Evolutionary conservation across 1,139 yeast species (phyloP).

Genomic region (Zygosaccharomyces sapae): DNA sequence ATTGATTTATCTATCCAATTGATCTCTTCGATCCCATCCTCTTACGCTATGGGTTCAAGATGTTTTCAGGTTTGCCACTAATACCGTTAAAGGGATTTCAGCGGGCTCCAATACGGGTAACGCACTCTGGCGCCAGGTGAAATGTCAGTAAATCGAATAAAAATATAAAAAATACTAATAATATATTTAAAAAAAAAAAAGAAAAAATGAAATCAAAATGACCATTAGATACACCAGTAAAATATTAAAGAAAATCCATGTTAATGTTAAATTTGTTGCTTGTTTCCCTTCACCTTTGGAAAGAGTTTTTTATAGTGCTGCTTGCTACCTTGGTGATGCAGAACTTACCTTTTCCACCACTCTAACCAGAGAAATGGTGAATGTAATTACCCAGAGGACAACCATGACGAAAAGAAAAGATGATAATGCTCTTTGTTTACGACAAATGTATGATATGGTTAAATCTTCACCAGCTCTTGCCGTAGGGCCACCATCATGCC

Average conservation of each 20-base stretch:
- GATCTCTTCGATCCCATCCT: neutral
- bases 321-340: slow-evolving; percentile 18
- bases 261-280: too few relatives aligned
- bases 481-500: slow-evolving; percentile 30
- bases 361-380: slow-evolving; percentile 77
- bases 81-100: slow-evolving; percentile 5
- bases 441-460: slow-evolving; percentile 50
- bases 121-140: neutral
- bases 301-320: too few relatives aligned
- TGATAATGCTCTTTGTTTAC: slow-evolving; percentile 74
- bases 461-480: slow-evolving; percentile 31
- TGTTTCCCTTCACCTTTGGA: too few relatives aligned
- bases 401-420: slow-evolving; percentile 72
- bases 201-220: neutral
- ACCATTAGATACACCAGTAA: neutral
- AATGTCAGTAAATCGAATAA: slow-evolving; percentile 2
- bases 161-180: neutral
- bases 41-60: neutral
- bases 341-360: slow-evolving; percentile 67
- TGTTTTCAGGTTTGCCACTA: slow-evolving; percentile 6
- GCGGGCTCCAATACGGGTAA: slow-evolving; percentile 2
- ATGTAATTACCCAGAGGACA: slow-evolving; percentile 79
- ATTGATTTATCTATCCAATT: neutral
- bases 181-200: neutral
- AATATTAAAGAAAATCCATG: neutral